A percentile compares a stretch with the other conserved stretches of the same genome.
phyloP scores from a whole-genome alignment of 495 filamentous ascomycete genomes.

The Daldinia loculata region DNA sequence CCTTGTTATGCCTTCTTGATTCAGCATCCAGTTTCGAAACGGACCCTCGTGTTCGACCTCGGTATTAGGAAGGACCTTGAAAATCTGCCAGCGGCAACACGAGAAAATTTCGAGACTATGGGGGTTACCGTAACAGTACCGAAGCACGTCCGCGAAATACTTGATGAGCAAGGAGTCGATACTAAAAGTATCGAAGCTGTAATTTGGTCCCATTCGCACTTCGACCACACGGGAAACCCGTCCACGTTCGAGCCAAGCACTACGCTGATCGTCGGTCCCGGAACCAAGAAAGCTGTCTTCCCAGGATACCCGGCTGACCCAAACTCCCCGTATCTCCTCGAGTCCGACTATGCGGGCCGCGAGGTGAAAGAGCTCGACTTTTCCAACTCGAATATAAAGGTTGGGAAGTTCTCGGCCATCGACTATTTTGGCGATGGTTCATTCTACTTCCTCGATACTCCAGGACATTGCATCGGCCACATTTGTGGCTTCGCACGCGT shows the following conservation, averaged over 20 bases:
- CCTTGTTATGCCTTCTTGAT: slow-evolving; percentile 66
- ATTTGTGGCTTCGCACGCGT: slow-evolving; percentile 64
- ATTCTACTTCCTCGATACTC: slow-evolving; percentile 65
- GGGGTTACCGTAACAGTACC: slow-evolving; percentile 49
- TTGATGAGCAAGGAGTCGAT: slow-evolving; percentile 57
- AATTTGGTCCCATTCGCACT: slow-evolving; percentile 68
- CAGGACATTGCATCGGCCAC: slow-evolving; percentile 67
- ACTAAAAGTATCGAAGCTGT: slow-evolving; percentile 61
- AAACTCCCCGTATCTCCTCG: slow-evolving; percentile 52
- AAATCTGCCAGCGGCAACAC: slow-evolving; percentile 52
- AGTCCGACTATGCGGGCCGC: slow-evolving; percentile 55
- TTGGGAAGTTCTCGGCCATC: slow-evolving; percentile 60
- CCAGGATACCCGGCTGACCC: slow-evolving; percentile 63
- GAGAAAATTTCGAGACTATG: slow-evolving; percentile 32
- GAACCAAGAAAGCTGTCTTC: slow-evolving; percentile 56
- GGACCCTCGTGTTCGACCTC: slow-evolving; percentile 66
- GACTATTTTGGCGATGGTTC: slow-evolving; percentile 71
- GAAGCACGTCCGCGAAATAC: slow-evolving; percentile 60
- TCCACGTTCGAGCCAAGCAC: slow-evolving; percentile 60
- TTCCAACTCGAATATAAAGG: slow-evolving; percentile 40
- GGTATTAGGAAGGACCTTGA: slow-evolving; percentile 63
- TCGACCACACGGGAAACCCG: slow-evolving; percentile 68
- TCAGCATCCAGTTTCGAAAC: slow-evolving; percentile 53
- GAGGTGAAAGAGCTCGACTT: slow-evolving; percentile 59
- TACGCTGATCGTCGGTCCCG: slow-evolving; percentile 64